A percentile compares a stretch with the other conserved stretches of the same genome.
Evolutionary conservation across 805 yeast species (phyloP).

Genomic region (Candida silvicultrix): DNA sequence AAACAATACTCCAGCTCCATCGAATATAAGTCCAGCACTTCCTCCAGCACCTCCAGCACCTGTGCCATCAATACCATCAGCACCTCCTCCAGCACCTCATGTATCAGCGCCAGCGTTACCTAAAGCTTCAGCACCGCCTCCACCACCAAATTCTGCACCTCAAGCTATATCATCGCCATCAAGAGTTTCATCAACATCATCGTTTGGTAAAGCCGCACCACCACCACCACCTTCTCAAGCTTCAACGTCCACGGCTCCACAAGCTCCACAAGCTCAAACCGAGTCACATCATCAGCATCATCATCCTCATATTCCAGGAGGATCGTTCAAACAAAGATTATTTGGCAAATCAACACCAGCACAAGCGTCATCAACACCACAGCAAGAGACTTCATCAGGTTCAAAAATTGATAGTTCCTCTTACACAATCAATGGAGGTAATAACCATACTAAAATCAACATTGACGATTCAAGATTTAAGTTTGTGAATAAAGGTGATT

Average conservation of each 20-base stretch:
- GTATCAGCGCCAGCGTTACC: constrained; percentile 7
- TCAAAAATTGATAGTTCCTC: constrained; percentile 20
- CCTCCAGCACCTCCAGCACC: constrained; percentile 3
- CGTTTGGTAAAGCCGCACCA: constrained; percentile 18
- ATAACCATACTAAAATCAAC: constrained; percentile 29
- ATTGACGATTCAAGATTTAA: constrained; percentile 27
- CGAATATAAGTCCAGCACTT: constrained; percentile 9
- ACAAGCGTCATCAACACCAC: constrained; percentile 4
- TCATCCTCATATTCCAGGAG: constrained; percentile 16
- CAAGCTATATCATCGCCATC: constrained; percentile 5
- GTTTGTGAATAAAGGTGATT: constrained; percentile 46
- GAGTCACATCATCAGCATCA: constrained; percentile 17
- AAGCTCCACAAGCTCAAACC: constrained; percentile 16
- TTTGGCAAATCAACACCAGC: constrained; percentile 10
- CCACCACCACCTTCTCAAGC: constrained; percentile 23
- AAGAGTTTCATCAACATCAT: constrained; percentile 19
- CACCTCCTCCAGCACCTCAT: constrained; percentile 12
- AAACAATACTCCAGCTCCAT: constrained; percentile 14
- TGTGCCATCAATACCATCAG: constrained; percentile 12
- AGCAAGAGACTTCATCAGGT: constrained; percentile 8
- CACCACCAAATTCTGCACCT: constrained; percentile 8
- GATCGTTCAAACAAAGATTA: neutral
- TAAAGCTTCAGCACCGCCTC: constrained; percentile 7
- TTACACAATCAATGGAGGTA: constrained; percentile 23
- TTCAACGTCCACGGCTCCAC: constrained; percentile 1